These are phyloP conservation scores for Baorangia bicolor DNA, from an alignment of 768 basidiomycete genomes.

Conservation along the genomic window DNA sequence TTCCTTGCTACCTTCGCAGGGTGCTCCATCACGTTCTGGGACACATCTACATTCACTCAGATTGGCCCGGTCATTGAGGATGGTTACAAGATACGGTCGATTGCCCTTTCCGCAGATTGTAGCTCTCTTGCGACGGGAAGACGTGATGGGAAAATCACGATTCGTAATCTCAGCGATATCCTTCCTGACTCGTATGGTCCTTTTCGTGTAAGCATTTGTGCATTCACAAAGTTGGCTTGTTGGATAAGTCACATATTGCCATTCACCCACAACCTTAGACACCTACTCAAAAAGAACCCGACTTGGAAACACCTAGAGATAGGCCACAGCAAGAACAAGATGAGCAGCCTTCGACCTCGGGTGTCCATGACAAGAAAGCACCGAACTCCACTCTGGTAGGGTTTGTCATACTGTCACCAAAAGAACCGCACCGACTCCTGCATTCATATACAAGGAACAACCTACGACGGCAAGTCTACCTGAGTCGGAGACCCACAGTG, in stretches of 20 bases:
- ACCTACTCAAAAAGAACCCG: too few species aligned
- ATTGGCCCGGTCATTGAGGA: background rate
- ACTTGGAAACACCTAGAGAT: background rate
- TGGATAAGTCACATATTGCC: too few species aligned
- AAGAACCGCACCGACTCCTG: background rate
- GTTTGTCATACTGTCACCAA: background rate
- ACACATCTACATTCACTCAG: background rate
- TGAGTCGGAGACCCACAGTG: background rate
- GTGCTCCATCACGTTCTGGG: background rate
- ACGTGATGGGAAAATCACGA: background rate
- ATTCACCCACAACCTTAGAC: background rate
- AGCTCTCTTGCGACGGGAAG: background rate
- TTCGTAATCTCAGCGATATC: background rate
- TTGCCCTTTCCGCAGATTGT: background rate
- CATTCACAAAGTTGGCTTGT: background rate
- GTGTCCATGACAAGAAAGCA: too few species aligned
- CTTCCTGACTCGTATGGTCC: constrained; percentile 2
- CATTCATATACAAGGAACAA: background rate
- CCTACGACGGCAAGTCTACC: background rate
- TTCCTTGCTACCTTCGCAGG: background rate
- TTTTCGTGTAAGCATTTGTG: background rate
- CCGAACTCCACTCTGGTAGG: background rate
- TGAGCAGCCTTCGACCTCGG: background rate
- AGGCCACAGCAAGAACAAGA: background rate
- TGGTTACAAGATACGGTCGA: background rate